Base-by-base conservation (phyloP, 2,329 filamentous ascomycete species). In the Fusarium sp. region DNA sequence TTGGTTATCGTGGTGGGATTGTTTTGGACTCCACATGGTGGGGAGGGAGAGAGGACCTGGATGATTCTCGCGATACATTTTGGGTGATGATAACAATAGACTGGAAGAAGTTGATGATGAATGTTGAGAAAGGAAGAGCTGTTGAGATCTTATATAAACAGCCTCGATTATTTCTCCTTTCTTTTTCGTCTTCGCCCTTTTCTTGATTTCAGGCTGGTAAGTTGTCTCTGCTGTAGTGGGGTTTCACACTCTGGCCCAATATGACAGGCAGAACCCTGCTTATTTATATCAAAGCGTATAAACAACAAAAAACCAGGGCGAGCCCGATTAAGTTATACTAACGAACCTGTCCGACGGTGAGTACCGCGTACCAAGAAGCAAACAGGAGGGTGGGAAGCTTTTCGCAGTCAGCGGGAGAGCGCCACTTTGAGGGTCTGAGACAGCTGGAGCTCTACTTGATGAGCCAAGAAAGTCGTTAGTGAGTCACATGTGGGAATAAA, bases 161-260 rank as follows among this genome's bases (percentile, higher is more conserved):
- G 42, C 52, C 55, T 50, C 45, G 22, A 39, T 15, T 36, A 41
- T 18, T 31, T 39, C 27, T 44, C 13, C 35, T 47, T 44, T 64
- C 62, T 49, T 42, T n/a, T 54, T 44, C 22, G 22, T 36, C 54
- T 20, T 38, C 20, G 60, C 49, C 62, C 60, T 64, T 59, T 31
- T 35, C 39, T 62, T 64, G 33, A n/a, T 47, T 47, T 67, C 56
- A 56, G 41, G 70, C n/a, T 71, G 65, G 76, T 77, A 73, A 65
- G 75, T 76, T 77, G 75, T 72, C 73, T 69, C 52, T 61, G 57
- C 47, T 55, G 54, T 65, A 67, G 75, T 77, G 75, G 74, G 71
- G 65, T 29, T 36, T 17, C 15, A 35, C 33, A 14, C 41, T 31
- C 57, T 60, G 52, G 61, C 65, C 65, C 56, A 59, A 66, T 59